Evolutionary conservation across 2,329 filamentous ascomycete species (phyloP).

Genomic region (Diaporthe aspalathi): DNA sequence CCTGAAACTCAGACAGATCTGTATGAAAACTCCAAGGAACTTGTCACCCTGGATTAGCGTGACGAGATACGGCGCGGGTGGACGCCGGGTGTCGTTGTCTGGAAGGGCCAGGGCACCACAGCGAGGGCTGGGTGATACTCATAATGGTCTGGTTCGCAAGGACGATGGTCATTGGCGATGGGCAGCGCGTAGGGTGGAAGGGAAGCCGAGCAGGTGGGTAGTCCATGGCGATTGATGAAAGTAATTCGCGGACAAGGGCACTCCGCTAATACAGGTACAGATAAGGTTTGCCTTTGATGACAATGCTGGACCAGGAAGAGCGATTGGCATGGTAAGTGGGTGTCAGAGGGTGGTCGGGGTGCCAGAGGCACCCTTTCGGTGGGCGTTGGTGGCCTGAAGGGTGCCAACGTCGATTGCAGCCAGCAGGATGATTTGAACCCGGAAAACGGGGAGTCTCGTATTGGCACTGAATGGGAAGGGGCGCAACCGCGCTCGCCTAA

Average conservation of each 20-base stretch:
- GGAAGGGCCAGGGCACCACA: background rate
- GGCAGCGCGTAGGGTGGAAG: background rate
- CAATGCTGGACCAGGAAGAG: background rate
- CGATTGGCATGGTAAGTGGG: background rate
- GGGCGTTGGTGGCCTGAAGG: background rate
- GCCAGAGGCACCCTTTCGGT: background rate
- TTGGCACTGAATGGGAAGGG: background rate
- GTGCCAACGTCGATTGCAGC: background rate
- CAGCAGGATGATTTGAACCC: background rate
- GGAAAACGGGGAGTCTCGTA: background rate
- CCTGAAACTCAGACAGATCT: background rate
- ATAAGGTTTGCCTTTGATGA: background rate
- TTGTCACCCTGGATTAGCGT: background rate
- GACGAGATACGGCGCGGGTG: background rate
- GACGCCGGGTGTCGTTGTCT: background rate
- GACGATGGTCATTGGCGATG: background rate
- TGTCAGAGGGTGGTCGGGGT: background rate
- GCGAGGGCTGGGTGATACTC: slow-evolving; percentile 1
- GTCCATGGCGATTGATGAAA: background rate
- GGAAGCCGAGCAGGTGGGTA: background rate
- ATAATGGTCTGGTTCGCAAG: no score
- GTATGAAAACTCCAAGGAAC: slow-evolving; percentile 11
- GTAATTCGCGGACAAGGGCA: background rate
- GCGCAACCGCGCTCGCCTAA: background rate
- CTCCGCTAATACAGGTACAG: slow-evolving; percentile 27